Conservation (phyloP, 2,329 filamentous ascomycete genomes). For the Hirsutella rhossiliensis region DNA sequence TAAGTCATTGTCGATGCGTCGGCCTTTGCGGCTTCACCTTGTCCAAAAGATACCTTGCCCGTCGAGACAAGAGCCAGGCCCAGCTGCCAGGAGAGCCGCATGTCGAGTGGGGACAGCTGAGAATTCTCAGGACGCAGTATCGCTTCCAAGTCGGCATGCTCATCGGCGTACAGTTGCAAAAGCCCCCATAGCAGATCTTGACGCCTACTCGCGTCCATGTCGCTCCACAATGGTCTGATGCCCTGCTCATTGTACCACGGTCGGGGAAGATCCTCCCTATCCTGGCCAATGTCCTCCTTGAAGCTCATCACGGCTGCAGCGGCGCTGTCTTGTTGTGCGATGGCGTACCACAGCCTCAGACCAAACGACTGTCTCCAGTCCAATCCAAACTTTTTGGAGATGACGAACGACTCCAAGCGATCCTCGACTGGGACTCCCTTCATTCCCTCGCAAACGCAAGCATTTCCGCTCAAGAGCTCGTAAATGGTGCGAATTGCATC, state of each 20-base stretch:
- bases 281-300: constrained; percentile 57
- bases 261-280: constrained; percentile 59
- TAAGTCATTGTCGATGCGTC: constrained; percentile 58
- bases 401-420: constrained; percentile 64
- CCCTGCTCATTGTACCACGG: constrained; percentile 57
- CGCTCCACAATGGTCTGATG: constrained; percentile 46
- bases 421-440: constrained; percentile 65
- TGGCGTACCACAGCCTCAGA: constrained; percentile 81
- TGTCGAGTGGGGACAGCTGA: constrained; percentile 61
- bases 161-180: constrained; percentile 65
- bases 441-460: constrained; percentile 71
- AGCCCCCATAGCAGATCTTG: constrained; percentile 83
- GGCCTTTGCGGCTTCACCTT: constrained; percentile 44
- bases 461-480: constrained; percentile 77
- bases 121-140: constrained; percentile 67
- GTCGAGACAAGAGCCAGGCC: constrained; percentile 50
- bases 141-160: constrained; percentile 47
- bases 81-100: constrained; percentile 75
- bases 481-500: constrained; percentile 79
- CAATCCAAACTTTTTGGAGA: constrained; percentile 72
- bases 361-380: constrained; percentile 94
- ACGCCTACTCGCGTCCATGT: constrained; percentile 42
- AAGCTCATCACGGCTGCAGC: constrained; percentile 63
- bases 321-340: constrained; percentile 54
- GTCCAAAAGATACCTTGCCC: constrained; percentile 38